Base-by-base conservation (phyloP, 371 early-diverging fungal species). In the Rhizopus delemar region DNA sequence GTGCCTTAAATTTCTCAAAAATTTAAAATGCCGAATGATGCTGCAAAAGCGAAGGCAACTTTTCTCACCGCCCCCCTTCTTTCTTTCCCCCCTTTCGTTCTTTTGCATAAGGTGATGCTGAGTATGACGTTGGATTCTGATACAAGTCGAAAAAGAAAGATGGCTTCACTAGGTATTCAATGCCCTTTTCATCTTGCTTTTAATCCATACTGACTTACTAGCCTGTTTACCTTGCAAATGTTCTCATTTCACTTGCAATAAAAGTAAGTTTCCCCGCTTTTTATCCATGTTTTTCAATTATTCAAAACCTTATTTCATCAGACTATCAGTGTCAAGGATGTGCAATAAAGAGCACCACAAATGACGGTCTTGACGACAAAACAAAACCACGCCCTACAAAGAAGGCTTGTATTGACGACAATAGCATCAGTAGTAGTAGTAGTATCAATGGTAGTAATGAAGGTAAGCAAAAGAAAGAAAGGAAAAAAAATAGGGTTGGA, bases 1-100 rank as follows among this genome's bases (percentile, higher is more conserved):
- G 46, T 46, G 39, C 39, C 39, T 38, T 38, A 38, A 38, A 38
- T 38, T 38, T 38, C 39, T 38, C 39, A 46, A 15, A 8, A 46
- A 46, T 16, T 46, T 46, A 15, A 22, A 46, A 16, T 46, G 22
- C 46, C 22, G 16, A 46, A 46, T 46, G 22, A 22, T 22, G 22
- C 22, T 22, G 22, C 22, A 22, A 22, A 22, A 22, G 22, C 22
- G 22, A 22, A 22, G 22, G 22, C 22, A 22, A 46, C 39, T 38
- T 38, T 13, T 38, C 13, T 38, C 39, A 11, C 39, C 39, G 8
- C 13, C 46, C 9, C 9, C 46, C 46, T 46, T 22, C 46, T 46
- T 46, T 46, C 15, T 46, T n/a, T 15, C n/a, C 22, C 22, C 46
- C 6, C 15, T 46, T 46, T 22, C 15, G 9, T 46, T 22, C 15